Evolutionary conservation across 2,329 filamentous ascomycete genomes (phyloP).

Genomic region (Bipolaris victoriae): DNA sequence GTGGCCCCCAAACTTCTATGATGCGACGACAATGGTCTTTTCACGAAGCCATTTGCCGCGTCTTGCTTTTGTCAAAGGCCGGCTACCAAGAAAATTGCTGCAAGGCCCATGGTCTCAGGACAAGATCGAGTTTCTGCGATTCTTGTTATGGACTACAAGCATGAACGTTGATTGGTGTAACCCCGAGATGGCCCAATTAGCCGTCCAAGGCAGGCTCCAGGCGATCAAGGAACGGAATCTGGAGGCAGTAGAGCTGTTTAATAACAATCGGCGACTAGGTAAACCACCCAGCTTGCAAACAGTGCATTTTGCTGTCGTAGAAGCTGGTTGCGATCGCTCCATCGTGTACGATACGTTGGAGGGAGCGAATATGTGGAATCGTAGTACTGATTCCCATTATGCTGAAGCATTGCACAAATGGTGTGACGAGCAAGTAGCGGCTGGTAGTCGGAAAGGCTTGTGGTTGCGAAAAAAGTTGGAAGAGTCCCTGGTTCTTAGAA

Average conservation of each 20-base stretch:
- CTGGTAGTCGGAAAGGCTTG: conserved; percentile 31
- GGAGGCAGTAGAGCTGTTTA: conserved; percentile 44
- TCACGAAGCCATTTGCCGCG: conserved; percentile 35
- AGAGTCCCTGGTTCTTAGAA: conserved; percentile 18
- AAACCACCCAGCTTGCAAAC: conserved; percentile 29
- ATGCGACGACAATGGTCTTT: conserved; percentile 39
- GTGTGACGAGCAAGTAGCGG: conserved; percentile 29
- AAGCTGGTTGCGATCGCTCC: conserved; percentile 39
- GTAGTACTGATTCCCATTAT: conserved; percentile 18
- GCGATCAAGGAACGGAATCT: conserved; percentile 38
- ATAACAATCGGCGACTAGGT: conserved; percentile 41
- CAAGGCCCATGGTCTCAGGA: conserved; percentile 34
- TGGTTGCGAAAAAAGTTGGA: conserved; percentile 38
- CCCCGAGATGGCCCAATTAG: conserved; percentile 12
- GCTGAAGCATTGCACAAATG: conserved; percentile 32
- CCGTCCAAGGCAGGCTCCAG: conserved; percentile 27
- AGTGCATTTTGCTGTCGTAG: conserved; percentile 36
- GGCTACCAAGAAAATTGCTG: conserved; percentile 39
- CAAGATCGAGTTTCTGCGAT: conserved; percentile 40
- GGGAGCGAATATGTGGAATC: conserved; percentile 25
- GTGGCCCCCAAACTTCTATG: conserved; percentile 41
- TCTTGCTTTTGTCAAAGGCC: conserved; percentile 37
- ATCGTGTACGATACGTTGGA: conserved; percentile 42
- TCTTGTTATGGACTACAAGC: conserved; percentile 39
- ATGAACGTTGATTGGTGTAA: conserved; percentile 44